Conservation (phyloP, 148 eudicot species). For the Vaccinium vitisidaea region DNA sequence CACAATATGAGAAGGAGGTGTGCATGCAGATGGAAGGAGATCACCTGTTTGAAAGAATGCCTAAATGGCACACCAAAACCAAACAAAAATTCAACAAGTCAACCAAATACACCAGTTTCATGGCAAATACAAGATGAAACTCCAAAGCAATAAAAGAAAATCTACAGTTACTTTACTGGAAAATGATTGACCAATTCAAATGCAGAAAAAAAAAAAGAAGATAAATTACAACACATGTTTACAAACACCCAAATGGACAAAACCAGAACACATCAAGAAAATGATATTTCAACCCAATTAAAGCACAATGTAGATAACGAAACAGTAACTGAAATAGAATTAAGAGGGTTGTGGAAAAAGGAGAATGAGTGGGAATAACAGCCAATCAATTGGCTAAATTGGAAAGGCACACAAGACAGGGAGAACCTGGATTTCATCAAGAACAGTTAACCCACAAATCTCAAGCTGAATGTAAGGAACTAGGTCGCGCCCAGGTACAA, state of each 20-base stretch:
- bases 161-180: too few relatives aligned
- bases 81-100: not conserved
- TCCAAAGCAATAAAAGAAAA: too few relatives aligned
- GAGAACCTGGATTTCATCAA: conserved; percentile 5
- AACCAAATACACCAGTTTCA: not conserved
- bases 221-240: not conserved
- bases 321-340: not conserved
- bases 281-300: not conserved
- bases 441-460: not conserved
- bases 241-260: not conserved
- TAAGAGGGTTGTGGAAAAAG: not conserved
- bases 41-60: conserved; percentile 11
- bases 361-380: not conserved
- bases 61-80: not conserved
- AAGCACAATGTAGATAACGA: not conserved
- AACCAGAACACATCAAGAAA: not conserved
- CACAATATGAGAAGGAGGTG: not conserved
- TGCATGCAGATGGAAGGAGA: not conserved
- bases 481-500: not conserved
- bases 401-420: not conserved
- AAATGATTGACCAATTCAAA: not conserved
- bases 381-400: not conserved
- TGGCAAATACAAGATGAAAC: not conserved
- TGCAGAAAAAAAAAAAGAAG: not conserved
- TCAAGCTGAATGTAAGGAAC: not conserved